Evolutionary conservation across 108 stramenopile species (phyloP).

Genomic region (Conticribra weissflogii): DNA sequence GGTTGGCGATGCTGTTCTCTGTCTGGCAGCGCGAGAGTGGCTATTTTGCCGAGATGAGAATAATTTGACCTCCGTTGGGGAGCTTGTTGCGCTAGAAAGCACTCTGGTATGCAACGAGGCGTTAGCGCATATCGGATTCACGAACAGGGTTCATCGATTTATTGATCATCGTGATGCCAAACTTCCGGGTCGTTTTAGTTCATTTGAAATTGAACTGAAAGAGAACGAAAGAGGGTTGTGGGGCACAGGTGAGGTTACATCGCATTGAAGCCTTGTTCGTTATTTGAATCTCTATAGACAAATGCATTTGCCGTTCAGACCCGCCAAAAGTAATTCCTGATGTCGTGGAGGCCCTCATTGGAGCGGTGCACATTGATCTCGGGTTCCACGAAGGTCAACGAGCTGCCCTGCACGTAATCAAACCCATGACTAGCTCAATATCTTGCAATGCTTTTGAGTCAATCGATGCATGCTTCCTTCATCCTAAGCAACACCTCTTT

Average conservation of each 20-base stretch:
- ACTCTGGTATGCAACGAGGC: slow-evolving; percentile 64
- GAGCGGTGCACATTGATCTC: slow-evolving; percentile 55
- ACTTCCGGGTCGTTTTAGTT: slow-evolving; percentile 55
- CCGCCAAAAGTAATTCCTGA: slow-evolving; percentile 68
- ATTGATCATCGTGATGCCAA: slow-evolving; percentile 62
- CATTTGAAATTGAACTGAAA: slow-evolving; percentile 42
- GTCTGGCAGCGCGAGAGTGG: slow-evolving; percentile 60
- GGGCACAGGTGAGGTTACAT: slow-evolving; percentile 42
- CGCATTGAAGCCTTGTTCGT: neutral
- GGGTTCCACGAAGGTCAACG: slow-evolving; percentile 47
- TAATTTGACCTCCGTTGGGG: slow-evolving; percentile 26
- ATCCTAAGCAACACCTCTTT: slow-evolving; percentile 53
- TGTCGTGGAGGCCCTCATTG: slow-evolving; percentile 66
- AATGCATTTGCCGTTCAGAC: too few relatives aligned
- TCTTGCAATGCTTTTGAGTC: slow-evolving; percentile 14
- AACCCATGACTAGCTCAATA: slow-evolving; percentile 17
- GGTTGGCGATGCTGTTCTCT: slow-evolving; percentile 76
- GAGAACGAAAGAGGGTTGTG: slow-evolving; percentile 54
- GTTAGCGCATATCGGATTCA: slow-evolving; percentile 53
- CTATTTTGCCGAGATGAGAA: slow-evolving; percentile 38
- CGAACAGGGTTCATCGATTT: slow-evolving; percentile 42
- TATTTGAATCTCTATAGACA: neutral
- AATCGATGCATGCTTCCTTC: slow-evolving; percentile 18
- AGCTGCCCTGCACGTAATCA: slow-evolving; percentile 34
- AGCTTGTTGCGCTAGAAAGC: slow-evolving; percentile 53